phyloP scores from a whole-genome alignment of 1,139 yeast species.

The Sugiyamaella neomexicana region DNA sequence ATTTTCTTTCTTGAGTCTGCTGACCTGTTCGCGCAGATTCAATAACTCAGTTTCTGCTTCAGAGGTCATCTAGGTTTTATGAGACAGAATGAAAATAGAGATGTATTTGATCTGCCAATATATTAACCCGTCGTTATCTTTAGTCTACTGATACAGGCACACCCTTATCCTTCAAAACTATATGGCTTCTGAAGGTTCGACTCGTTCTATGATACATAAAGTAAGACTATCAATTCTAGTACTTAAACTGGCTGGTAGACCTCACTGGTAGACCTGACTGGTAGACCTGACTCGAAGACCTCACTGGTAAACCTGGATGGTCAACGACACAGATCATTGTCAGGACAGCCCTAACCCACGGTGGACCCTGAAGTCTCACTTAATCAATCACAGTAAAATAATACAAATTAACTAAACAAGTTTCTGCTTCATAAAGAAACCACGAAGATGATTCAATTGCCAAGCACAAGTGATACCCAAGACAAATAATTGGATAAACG shows the following conservation, averaged over 20 bases:
- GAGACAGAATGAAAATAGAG: neutral
- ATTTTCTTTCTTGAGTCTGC: constrained; percentile 20
- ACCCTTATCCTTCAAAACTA: too few relatives aligned
- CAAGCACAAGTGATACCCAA: constrained; percentile 61
- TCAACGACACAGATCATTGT: too few relatives aligned
- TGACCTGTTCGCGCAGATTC: constrained; percentile 17
- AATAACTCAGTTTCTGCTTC: neutral
- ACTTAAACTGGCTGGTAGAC: too few relatives aligned
- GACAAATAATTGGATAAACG: constrained; percentile 58
- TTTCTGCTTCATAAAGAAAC: constrained; percentile 67
- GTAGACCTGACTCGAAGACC: too few relatives aligned
- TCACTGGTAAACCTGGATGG: too few relatives aligned
- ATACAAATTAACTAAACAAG: constrained; percentile 45
- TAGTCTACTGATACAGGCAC: neutral
- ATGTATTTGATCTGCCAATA: neutral
- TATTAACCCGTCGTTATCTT: neutral
- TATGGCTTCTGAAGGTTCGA: too few relatives aligned
- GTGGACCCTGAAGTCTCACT: too few relatives aligned
- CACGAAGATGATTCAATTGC: constrained; percentile 63
- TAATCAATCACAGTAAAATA: too few relatives aligned
- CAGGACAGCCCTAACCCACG: too few relatives aligned
- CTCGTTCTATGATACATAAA: too few relatives aligned
- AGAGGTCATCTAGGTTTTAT: neutral
- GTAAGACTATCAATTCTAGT: too few relatives aligned
- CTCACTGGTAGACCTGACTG: too few relatives aligned